A percentile compares a stretch with the other conserved stretches of the same genome.
phyloP scores from a whole-genome alignment of 2,329 filamentous ascomycete genomes.

The Pseudopyricularia javanii region DNA sequence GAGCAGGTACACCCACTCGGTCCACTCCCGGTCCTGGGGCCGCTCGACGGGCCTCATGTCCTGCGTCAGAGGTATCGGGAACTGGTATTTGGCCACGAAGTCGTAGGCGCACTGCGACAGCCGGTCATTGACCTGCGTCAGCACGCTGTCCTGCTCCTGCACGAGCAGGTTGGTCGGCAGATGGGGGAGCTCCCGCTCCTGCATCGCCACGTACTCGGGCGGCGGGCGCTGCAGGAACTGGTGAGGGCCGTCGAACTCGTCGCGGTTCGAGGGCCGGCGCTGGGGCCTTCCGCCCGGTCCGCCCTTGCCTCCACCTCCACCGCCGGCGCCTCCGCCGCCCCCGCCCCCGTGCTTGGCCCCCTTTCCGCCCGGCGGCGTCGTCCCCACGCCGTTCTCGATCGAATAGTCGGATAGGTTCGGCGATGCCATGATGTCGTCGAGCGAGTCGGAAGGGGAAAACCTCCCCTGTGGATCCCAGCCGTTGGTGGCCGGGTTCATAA shows the following conservation, averaged over 20 bases:
- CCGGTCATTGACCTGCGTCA: slow-evolving; percentile 71
- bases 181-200: slow-evolving; percentile 70
- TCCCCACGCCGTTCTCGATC: slow-evolving; percentile 34
- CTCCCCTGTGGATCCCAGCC: slow-evolving; percentile 22
- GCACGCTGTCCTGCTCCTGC: slow-evolving; percentile 73
- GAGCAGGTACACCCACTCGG: slow-evolving; percentile 80
- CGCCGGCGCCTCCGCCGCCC: too few species aligned
- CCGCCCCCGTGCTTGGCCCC: slow-evolving; percentile 31
- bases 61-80: slow-evolving; percentile 72
- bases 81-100: slow-evolving; percentile 84
- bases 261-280: slow-evolving; percentile 64
- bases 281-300: slow-evolving; percentile 34
- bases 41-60: slow-evolving; percentile 68
- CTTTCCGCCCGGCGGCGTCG: slow-evolving; percentile 27
- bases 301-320: slow-evolving; percentile 17
- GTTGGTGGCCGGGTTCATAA: background rate
- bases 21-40: slow-evolving; percentile 75
- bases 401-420: slow-evolving; percentile 49
- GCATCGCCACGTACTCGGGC: slow-evolving; percentile 58
- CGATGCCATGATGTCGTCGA: slow-evolving; percentile 46
- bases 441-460: slow-evolving; percentile 44
- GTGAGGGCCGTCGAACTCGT: slow-evolving; percentile 82
- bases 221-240: slow-evolving; percentile 67
- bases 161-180: slow-evolving; percentile 73
- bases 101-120: slow-evolving; percentile 79